Base-by-base conservation (phyloP, 202 grass and related monocot species). In the Panicum hallii region DNA sequence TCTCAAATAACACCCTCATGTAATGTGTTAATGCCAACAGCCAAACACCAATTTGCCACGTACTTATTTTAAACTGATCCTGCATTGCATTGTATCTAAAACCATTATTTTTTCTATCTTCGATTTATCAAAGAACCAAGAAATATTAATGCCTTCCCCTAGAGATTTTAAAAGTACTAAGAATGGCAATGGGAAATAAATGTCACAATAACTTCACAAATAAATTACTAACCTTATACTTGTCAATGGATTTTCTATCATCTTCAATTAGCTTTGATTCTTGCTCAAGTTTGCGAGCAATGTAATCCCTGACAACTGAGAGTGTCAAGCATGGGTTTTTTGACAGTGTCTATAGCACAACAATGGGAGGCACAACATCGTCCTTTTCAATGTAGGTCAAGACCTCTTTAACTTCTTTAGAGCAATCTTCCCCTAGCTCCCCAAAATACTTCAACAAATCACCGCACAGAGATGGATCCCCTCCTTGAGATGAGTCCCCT, bases 211-310 rank as follows among this genome's bases (percentile, higher is more conserved):
- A 36, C 11, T 63, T 50, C 32, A 36, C 10, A 80, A 49, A 81
- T n/a, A 64, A 79, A 76, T 52, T 81, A 81, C 89, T 81, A 82
- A 99, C 97, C 97, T 97, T 92, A 77, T 99, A 97, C 81, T 97
- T 99, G 57, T 94, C 92, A 85, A 97, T 97, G 74, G 87, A 92
- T 85, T 72, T 91, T 67, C 97, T 90, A 77, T 99, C 97, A 67
- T 97, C 93, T 90, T 99, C 97, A 23, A 99, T 99, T 14, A 99
- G 61, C 80, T 92, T 94, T 86, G 97, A 97, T 89, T 99, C 92
- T 86, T 97, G 92, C 77, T 99, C 93, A 87, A 99, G 88, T 71
- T 97, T 97, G 86, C 94, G 86, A 91, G 91, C 93, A 87, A 99
- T 94, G 77, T 94, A 99, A 79, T 99, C 97, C 81, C 97, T 99